These are phyloP conservation scores for Astraeus odoratus DNA, from an alignment of 768 basidiomycete species.

Conservation along the genomic window DNA sequence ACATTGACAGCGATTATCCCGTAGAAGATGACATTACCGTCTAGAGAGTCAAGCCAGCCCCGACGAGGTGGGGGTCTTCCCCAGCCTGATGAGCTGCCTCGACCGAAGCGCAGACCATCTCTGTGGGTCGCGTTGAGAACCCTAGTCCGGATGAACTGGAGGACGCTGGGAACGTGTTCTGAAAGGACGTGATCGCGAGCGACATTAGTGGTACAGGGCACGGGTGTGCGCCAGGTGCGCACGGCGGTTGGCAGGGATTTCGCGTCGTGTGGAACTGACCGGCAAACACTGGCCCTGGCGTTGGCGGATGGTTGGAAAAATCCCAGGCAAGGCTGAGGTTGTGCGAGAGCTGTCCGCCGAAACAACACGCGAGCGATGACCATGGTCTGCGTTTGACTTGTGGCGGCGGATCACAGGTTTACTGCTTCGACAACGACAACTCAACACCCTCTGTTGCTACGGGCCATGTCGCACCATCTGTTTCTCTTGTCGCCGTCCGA, in stretches of 20 bases:
- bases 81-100: constrained; percentile 16
- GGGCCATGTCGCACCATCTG: constrained; percentile 84
- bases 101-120: constrained; percentile 5
- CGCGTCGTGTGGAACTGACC: not conserved
- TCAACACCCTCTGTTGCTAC: too few relatives aligned
- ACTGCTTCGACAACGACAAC: not conserved
- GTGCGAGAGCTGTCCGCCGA: not conserved
- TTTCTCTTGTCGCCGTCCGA: constrained; percentile 83
- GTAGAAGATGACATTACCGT: constrained; percentile 48
- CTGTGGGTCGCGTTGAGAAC: constrained; percentile 19
- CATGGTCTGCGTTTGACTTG: constrained; percentile 10
- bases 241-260: not conserved
- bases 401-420: not conserved
- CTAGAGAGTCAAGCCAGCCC: constrained; percentile 43
- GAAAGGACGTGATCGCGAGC: constrained; percentile 1
- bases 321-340: not conserved
- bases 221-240: not conserved
- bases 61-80: constrained; percentile 22
- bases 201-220: not conserved
- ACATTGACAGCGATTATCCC: constrained; percentile 61
- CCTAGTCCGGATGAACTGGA: constrained; percentile 13
- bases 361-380: not conserved
- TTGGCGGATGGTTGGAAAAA: constrained; percentile 2
- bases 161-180: constrained; percentile 5
- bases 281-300: not conserved